phyloP scores from a whole-genome alignment of 768 basidiomycete genomes.

The Leccinum variicolor region DNA sequence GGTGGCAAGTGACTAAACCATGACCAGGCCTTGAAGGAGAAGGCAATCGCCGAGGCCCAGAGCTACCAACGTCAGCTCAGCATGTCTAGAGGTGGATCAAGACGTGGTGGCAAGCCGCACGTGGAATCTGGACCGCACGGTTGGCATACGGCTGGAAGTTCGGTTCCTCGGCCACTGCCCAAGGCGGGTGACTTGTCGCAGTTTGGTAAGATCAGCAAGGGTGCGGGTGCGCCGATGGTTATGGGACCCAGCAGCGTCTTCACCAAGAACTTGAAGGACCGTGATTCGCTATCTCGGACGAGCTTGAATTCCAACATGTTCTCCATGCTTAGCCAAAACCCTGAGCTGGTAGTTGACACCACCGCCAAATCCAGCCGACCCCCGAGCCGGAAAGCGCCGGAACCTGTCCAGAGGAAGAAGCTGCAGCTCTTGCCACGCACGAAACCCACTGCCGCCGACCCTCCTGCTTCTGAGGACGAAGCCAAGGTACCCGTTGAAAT shows the following conservation, averaged over 20 bases:
- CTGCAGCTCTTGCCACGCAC: background rate
- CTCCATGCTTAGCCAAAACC: conserved; percentile 69
- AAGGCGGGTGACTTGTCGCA: conserved; percentile 85
- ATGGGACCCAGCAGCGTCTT: conserved; percentile 89
- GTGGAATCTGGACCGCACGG: too few species aligned
- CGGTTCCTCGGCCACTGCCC: too few species aligned
- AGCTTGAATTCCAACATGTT: conserved; percentile 85
- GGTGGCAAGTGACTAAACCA: conserved; percentile 4
- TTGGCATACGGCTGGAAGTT: too few species aligned
- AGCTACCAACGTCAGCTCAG: conserved; percentile 56
- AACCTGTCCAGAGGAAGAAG: conserved; percentile 26
- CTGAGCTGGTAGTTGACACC: conserved; percentile 53
- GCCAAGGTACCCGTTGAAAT: conserved; percentile 47
- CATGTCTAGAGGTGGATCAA: conserved; percentile 91
- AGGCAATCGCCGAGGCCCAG: conserved; percentile 61
- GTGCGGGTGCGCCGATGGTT: conserved; percentile 58
- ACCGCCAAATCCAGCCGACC: conserved; percentile 50
- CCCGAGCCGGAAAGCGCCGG: conserved; percentile 48
- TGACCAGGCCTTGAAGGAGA: conserved; percentile 76
- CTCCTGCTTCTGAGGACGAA: conserved; percentile 48
- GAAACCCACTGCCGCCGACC: conserved; percentile 3
- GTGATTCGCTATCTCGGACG: conserved; percentile 75
- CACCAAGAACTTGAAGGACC: conserved; percentile 62
- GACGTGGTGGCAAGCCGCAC: too few species aligned
- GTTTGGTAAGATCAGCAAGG: conserved; percentile 83